Conservation (phyloP, 106 monocot genomes). For the Allium fistulosum region DNA sequence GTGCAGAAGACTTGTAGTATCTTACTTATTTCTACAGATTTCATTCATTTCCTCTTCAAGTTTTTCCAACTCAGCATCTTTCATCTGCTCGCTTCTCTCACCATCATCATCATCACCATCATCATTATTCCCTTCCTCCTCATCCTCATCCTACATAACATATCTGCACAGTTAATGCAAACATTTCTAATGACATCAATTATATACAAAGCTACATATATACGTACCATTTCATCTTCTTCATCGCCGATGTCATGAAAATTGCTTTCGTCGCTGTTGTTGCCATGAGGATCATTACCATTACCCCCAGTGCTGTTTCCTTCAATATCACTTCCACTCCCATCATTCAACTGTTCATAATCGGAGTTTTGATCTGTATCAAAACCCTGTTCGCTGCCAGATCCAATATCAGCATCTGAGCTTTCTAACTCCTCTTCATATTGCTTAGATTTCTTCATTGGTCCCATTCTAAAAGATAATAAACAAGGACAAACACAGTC, state of each 20-base stretch:
- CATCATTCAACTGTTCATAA: conserved; percentile 4
- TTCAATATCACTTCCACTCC: background rate
- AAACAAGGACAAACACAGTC: no score
- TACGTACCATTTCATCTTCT: background rate
- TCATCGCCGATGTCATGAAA: background rate
- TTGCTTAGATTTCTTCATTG: background rate
- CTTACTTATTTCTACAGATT: conserved; percentile 1
- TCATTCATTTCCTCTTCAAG: conserved; percentile 1
- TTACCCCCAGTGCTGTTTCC: background rate
- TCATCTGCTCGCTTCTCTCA: background rate
- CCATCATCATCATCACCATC: conserved; percentile 1
- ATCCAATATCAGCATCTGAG: background rate
- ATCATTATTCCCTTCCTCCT: background rate
- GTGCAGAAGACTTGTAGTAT: no score
- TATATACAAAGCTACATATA: background rate
- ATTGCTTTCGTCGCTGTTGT: background rate
- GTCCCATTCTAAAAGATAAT: no score
- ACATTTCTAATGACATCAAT: background rate
- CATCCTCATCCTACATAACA: background rate
- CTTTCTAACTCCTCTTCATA: background rate
- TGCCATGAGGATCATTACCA: no score
- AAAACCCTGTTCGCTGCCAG: background rate
- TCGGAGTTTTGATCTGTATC: conserved; percentile 1
- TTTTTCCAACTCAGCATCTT: conserved; percentile 4
- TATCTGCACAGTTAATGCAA: background rate